Evolutionary conservation across 768 basidiomycete species (phyloP), one percentile per base, ranked within the genome.

Genomic region (Tricholoma terreum): DNA sequence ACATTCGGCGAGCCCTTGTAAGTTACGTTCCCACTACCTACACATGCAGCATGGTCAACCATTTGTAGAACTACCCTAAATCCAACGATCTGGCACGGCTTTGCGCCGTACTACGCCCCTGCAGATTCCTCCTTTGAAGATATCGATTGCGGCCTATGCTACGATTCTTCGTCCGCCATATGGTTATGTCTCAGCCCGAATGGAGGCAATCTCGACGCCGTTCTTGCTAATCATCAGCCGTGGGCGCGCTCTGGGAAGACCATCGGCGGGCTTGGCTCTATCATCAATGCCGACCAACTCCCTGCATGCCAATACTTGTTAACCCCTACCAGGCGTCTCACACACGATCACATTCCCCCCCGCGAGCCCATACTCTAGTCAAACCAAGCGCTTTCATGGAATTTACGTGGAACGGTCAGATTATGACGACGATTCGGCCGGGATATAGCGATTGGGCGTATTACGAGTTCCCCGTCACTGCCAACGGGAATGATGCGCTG

Each of bases 1-100:
- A 82, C 61, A 80, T 81, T 68, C 80, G 79, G 79, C 75, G 78
- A 34, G 79, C 78, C 9, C 67, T 80, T 31, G 76, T 80, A 0
- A 64, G 75, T 55, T 78, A 76, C 7, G 58, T 63, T n/a, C 78
- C 80, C 0, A 80, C 77, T 2, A 79, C 77, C 0, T 80, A 80
- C 66, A 76, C 76, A 38, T 82, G 79, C 70, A 75, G 76, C 59
- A 75, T 80, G 73, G 80, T 80, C 55, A 51, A 76, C 65, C 1
- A 4, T 30, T 21, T 24, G 14, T 22, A 33, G 6, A 1, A 27
- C 15, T 22, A 15, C 22, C 6, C 31, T 27, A 10, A 14, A 45
- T 42, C 31, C 14, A 7, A 24, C 15, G 19, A 15, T 59, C 53
- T 9, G 43, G 17, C 36, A 21, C 42, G 10, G 12, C 3, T 19